Conservation (phyloP, 805 yeast genomes). For the Isabelozyma rhagii region DNA sequence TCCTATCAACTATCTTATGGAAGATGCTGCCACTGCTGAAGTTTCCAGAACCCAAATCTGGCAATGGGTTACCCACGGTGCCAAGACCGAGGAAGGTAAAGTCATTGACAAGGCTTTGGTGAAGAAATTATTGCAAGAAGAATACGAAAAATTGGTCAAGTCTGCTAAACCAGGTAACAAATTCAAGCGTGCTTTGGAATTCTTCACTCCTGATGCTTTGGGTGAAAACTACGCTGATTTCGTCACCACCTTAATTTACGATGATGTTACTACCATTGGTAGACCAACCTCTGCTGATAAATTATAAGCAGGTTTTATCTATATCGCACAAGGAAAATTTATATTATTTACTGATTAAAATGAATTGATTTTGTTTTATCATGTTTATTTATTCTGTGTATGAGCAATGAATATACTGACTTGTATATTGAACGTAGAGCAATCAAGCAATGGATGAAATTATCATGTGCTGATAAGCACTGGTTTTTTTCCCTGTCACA, state of each 20-base stretch:
- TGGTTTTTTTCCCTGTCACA: no score
- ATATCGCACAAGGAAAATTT: not conserved
- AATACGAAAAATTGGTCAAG: slow-evolving; percentile 50
- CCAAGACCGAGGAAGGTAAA: slow-evolving; percentile 55
- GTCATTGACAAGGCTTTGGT: slow-evolving; percentile 60
- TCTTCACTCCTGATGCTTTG: slow-evolving; percentile 68
- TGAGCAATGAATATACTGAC: not conserved
- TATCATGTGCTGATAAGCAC: not conserved
- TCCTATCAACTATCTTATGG: slow-evolving; percentile 83
- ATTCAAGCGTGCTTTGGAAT: slow-evolving; percentile 64
- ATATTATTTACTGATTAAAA: not conserved
- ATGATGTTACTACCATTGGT: slow-evolving; percentile 59
- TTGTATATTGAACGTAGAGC: no score
- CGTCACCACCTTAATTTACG: slow-evolving; percentile 73
- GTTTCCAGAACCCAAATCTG: slow-evolving; percentile 78
- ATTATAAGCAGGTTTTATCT: slow-evolving; percentile 21
- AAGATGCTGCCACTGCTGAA: slow-evolving; percentile 89
- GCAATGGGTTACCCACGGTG: slow-evolving; percentile 80
- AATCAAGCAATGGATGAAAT: no score
- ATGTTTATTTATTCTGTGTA: not conserved
- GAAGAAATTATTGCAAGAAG: slow-evolving; percentile 54
- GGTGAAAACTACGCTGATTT: slow-evolving; percentile 75
- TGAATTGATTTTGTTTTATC: not conserved
- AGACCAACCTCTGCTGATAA: slow-evolving; percentile 41
- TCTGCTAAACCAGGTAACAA: slow-evolving; percentile 59